Base-by-base conservation (phyloP, 441 rosid species). In the Hura crepitans region DNA sequence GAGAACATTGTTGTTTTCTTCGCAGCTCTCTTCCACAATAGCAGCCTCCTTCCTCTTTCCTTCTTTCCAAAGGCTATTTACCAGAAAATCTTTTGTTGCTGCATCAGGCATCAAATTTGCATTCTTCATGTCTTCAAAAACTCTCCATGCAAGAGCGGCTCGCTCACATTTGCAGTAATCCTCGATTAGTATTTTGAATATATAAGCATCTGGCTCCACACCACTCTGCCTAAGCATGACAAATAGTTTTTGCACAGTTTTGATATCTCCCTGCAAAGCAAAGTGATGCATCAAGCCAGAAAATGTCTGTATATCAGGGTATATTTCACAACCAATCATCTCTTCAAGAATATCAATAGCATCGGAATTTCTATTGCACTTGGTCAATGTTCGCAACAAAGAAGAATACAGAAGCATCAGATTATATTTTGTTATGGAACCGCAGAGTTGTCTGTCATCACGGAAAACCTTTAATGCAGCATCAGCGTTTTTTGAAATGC, bases 11-110 rank as follows among this genome's bases (percentile, higher is more conserved):
- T 64, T 65, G 14, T 14, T 78, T 66, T 80, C 81, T 55, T 78
- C 85, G 46, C 83, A 82, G 59, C 84, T 85, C 77, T 87, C 97
- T 85, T 89, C 90, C 50, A 94, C 87, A 62, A 68, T 68, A 45
- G 93, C 97, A 46, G 96, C 96, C 77, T 94, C 97, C 81, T 79
- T 94, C 61, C 97, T 78, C 83, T 83, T 87, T 78, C 92, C 97
- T 87, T 94, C 97, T 75, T 83, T 87, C 97, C 97, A 92, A 45
- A 89, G 93, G 83, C 93, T 87, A 80, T 79, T 92, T 33, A 86
- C 91, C 67, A 94, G 94, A 81, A 94, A 73, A 71, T 89, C 87
- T 79, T 87, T 92, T 1, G 91, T 85, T 60, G 82, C 83, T 75
- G 62, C 80, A 73, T 90, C 97, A 22, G 86, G 94, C 83, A 82